Conservation (phyloP, 441 rosid species). For the Croton laevigatus region DNA sequence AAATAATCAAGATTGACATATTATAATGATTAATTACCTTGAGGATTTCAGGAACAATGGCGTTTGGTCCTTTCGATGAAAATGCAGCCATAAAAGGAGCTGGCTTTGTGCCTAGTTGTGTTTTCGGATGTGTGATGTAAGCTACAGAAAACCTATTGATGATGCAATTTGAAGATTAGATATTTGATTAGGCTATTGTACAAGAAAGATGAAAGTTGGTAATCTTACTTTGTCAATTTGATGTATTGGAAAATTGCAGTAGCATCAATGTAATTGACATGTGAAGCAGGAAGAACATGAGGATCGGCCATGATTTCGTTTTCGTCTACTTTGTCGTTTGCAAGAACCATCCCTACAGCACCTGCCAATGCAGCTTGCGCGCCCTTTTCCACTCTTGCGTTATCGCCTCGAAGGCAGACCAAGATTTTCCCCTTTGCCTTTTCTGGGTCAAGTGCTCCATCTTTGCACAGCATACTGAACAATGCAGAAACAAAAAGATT, state of each 20-base stretch:
- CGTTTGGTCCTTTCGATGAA: conserved; percentile 61
- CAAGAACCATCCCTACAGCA: conserved; percentile 63
- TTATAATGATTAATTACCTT: conserved; percentile 26
- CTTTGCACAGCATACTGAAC: conserved; percentile 40
- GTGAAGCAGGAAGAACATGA: conserved; percentile 55
- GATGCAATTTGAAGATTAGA: background rate
- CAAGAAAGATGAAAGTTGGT: background rate
- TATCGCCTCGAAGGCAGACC: conserved; percentile 46
- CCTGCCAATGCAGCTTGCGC: conserved; percentile 44
- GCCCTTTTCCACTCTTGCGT: conserved; percentile 50
- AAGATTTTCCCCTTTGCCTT: conserved; percentile 56
- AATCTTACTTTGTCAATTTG: conserved; percentile 39
- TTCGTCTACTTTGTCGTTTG: conserved; percentile 32
- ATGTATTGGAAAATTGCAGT: no score
- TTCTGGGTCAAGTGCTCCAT: conserved; percentile 39
- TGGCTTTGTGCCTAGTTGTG: conserved; percentile 30
- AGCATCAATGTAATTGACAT: conserved; percentile 27
- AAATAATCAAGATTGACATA: no score
- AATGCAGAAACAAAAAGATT: background rate
- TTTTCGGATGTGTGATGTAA: conserved; percentile 21
- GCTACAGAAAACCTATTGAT: conserved; percentile 24
- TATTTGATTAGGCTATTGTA: background rate
- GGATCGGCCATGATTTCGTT: conserved; percentile 51
- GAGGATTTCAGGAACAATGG: conserved; percentile 47
- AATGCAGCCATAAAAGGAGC: conserved; percentile 63